A percentile compares a stretch with the other conserved stretches of the same genome.
phyloP scores from a whole-genome alignment of 345 rosid genomes.

The Eucalyptus globulus region DNA sequence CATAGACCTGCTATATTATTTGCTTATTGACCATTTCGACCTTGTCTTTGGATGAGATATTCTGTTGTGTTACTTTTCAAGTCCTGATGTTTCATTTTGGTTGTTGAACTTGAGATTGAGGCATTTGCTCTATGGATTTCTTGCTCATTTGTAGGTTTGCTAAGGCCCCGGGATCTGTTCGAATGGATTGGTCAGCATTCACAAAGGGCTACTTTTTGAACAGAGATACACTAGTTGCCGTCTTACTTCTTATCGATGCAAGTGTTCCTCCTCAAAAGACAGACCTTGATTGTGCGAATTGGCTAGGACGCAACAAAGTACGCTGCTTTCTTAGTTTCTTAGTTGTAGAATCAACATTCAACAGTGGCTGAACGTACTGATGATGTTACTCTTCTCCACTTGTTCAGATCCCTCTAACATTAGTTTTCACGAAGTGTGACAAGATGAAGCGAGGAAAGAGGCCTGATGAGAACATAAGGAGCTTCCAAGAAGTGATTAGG shows the following conservation, averaged over 20 bases:
- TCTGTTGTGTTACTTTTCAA: not conserved
- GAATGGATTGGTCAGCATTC: constrained; percentile 84
- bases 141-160: constrained; percentile 41
- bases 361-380: not conserved
- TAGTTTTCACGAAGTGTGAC: constrained; percentile 85
- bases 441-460: constrained; percentile 74
- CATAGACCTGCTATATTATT: not conserved
- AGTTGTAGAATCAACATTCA: not conserved
- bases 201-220: constrained; percentile 91
- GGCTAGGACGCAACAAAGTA: constrained; percentile 93
- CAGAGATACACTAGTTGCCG: constrained; percentile 62
- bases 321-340: not conserved
- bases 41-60: not conserved
- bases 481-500: constrained; percentile 57
- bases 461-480: constrained; percentile 73
- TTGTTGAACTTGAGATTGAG: not conserved
- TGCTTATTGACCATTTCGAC: not conserved
- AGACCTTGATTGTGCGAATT: constrained; percentile 88
- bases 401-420: constrained; percentile 74
- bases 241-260: constrained; percentile 80
- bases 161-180: constrained; percentile 71
- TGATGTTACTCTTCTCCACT: not conserved
- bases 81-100: not conserved
- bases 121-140: not conserved
- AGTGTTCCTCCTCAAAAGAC: constrained; percentile 91